Conservation (phyloP, 257 asterid genomes). For the Vinca minor region DNA sequence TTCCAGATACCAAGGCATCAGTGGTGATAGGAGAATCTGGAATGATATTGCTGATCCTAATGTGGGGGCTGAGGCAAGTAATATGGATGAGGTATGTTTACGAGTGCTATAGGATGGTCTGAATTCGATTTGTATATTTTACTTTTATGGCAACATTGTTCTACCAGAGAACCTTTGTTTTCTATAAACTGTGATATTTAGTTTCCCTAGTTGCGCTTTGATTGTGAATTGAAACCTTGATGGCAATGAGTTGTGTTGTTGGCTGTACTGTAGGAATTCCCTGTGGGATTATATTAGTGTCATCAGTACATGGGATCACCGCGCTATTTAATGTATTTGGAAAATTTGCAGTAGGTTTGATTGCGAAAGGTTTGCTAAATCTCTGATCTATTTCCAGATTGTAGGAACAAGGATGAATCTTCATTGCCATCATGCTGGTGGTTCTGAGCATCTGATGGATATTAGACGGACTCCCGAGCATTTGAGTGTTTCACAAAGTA, state of each 20-base stretch:
- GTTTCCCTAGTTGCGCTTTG: too few species aligned
- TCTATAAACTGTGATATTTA: too few species aligned
- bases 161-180: too few species aligned
- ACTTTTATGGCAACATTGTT: too few species aligned
- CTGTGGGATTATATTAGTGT: too few species aligned
- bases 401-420: conserved; percentile 33
- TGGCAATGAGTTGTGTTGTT: too few species aligned
- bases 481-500: conserved; percentile 29
- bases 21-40: conserved; percentile 30
- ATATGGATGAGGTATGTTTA: conserved; percentile 41
- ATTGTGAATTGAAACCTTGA: too few species aligned
- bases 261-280: too few species aligned
- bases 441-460: conserved; percentile 23
- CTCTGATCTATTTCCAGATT: conserved; percentile 26
- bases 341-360: too few species aligned
- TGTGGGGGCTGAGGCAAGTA: conserved; percentile 38
- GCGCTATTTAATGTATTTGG: too few species aligned
- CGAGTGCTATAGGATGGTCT: neutral
- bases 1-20: conserved; percentile 40
- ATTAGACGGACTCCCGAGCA: conserved; percentile 29
- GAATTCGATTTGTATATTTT: neutral
- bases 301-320: too few species aligned
- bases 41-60: conserved; percentile 23
- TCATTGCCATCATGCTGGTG: conserved; percentile 34
- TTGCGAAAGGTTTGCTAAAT: conserved; percentile 8